phyloP scores from a whole-genome alignment of 139 green algal genomes.

The Diplosphaera chodatii region DNA sequence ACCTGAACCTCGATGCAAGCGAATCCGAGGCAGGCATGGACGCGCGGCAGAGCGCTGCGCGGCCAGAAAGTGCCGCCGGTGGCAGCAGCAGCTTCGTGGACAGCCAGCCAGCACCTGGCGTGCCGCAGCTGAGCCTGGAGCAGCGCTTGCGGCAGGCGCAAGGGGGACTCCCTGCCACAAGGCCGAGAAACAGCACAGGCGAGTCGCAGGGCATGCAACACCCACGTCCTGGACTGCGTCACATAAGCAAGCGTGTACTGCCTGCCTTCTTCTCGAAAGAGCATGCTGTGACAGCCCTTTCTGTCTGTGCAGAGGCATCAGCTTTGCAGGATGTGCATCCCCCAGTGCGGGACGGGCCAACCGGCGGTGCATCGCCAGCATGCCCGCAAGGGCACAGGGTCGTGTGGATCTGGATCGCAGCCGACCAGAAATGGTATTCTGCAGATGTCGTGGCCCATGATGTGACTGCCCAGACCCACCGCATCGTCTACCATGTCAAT shows the following conservation, averaged over 20 bases:
- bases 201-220: neutral
- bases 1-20: too few relatives aligned
- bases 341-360: too few relatives aligned
- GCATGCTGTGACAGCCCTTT: too few relatives aligned
- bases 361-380: neutral
- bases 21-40: too few relatives aligned
- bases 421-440: conserved; percentile 68
- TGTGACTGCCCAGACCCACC: conserved; percentile 23
- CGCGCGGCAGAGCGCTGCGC: too few relatives aligned
- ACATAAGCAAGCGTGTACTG: too few relatives aligned
- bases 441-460: conserved; percentile 47
- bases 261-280: too few relatives aligned
- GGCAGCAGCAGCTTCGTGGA: neutral
- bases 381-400: conserved; percentile 25
- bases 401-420: conserved; percentile 40
- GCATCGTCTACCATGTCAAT: conserved; percentile 60
- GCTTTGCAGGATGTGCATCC: too few relatives aligned
- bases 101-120: too few relatives aligned
- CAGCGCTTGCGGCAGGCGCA: conserved; percentile 7
- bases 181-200: neutral
- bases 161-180: neutral
- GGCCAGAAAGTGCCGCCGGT: too few relatives aligned
- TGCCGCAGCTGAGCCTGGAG: conserved; percentile 2
- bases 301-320: too few relatives aligned
- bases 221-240: too few relatives aligned